Base-by-base conservation (phyloP, 345 rosid species). In the Heritiera littoralis region DNA sequence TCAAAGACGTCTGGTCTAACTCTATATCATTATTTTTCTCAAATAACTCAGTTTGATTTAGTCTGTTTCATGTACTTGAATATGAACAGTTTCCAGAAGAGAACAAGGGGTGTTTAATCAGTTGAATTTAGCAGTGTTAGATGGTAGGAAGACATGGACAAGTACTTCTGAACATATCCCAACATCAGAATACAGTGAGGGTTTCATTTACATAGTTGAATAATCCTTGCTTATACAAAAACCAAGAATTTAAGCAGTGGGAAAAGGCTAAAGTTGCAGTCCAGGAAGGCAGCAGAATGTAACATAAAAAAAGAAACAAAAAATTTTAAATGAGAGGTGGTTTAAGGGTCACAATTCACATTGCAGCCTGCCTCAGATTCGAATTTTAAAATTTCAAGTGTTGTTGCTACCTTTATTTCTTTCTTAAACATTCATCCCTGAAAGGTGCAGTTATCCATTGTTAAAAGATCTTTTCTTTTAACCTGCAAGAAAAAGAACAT, bases 101-200 rank as follows among this genome's bases (percentile, higher is more conserved):
- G 35, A 28, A 28, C 9, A 35, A 60, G 7, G 28, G 38, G 5
- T 23, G 65, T 30, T 63, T 63, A 12, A 63, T 63, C 41, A 20
- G 41, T 30, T 28, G 8, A 64, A 12, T 64, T 64, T 13, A 30
- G 67, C 67, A 32, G 43, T 64, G 67, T 64, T 32, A 32, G 67
- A 32, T 64, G 67, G 67, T 64, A 14, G 67, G 67, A 64, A 64
- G 67, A 32, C 67, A 64, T 64, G 41, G 67, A 64, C 5, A 32
- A 32, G 38, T 13, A 30, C 67, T 30, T 63, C 18, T 63, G 1
- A 58, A 58, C 32, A 58, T 18, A 43, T 4, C 46, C n/a, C 67
- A 64, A 64, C 43, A 64, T 64, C 67, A 64, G 43, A 64, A 32
- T 2, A 64, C 38, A 63, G 66, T 61, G 7, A 61, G 38, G 64